phyloP scores from a whole-genome alignment of 768 basidiomycete genomes.

The Polyporus arcularius region DNA sequence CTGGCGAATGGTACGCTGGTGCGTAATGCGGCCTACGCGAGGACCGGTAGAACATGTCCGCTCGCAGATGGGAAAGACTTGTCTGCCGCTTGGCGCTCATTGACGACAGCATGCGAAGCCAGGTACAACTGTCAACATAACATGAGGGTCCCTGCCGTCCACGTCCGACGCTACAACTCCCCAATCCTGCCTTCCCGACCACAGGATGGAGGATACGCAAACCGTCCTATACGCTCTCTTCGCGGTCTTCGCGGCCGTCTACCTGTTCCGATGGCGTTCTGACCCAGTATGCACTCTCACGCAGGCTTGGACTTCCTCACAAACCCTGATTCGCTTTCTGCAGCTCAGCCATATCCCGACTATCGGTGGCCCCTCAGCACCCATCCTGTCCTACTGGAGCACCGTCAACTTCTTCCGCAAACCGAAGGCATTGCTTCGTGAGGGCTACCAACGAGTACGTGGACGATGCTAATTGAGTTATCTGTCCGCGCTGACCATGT shows the following conservation, averaged over 20 bases:
- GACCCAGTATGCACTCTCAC: neutral
- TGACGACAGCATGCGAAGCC: too few species aligned
- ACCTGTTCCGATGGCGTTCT: neutral
- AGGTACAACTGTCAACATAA: too few species aligned
- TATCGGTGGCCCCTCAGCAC: slow-evolving; percentile 13
- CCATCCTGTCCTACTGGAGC: slow-evolving; percentile 19
- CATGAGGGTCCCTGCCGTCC: too few species aligned
- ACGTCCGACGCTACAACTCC: too few species aligned
- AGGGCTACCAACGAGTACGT: slow-evolving; percentile 26
- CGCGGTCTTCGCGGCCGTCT: neutral
- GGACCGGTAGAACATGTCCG: too few species aligned
- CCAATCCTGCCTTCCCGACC: neutral
- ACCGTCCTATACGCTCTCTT: neutral
- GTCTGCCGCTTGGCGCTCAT: too few species aligned
- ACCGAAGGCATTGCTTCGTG: slow-evolving; percentile 8
- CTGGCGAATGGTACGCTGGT: too few species aligned
- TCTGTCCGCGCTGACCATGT: neutral
- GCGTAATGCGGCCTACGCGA: too few species aligned
- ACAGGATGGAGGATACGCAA: neutral
- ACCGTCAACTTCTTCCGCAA: slow-evolving; percentile 11
- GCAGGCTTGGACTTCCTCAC: too few species aligned
- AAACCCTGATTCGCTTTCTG: neutral
- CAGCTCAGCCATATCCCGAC: slow-evolving; percentile 23
- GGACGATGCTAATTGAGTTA: neutral
- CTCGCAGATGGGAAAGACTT: too few species aligned